Percentiles rank a stretch among this genome's conserved stretches.
Conservation (phyloP, 164 flowering plant genomes). For the Piper betle region DNA sequence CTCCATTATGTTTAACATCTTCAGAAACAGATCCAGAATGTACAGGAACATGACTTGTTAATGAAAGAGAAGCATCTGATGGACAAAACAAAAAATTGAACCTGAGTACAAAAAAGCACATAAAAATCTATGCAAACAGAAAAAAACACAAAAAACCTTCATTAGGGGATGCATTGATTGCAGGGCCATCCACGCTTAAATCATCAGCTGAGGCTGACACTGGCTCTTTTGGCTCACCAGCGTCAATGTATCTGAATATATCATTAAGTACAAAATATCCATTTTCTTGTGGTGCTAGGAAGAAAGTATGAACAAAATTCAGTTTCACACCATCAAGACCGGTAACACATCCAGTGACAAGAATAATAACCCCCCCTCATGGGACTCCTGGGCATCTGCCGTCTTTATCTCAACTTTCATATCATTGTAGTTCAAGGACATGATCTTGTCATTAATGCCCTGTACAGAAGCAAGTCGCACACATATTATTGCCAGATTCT, state of each 20-base stretch:
- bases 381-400: constrained; percentile 65
- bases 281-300: constrained; percentile 48
- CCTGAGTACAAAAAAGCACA: neutral
- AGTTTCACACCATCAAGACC: constrained; percentile 27
- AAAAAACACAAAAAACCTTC: constrained; percentile 23
- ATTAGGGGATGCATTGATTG: constrained; percentile 21
- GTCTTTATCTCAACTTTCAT: constrained; percentile 41
- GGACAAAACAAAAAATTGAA: constrained; percentile 1
- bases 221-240: constrained; percentile 6
- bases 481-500: too few relatives aligned
- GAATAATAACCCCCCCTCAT: constrained; percentile 50
- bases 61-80: constrained; percentile 22
- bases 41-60: constrained; percentile 24
- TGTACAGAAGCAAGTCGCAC: neutral
- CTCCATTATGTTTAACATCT: constrained; percentile 22
- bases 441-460: constrained; percentile 20
- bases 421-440: constrained; percentile 10
- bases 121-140: neutral
- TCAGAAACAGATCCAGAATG: constrained; percentile 13
- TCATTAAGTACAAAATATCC: constrained; percentile 66
- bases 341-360: constrained; percentile 56
- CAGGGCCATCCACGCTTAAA: constrained; percentile 14
- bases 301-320: constrained; percentile 54
- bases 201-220: constrained; percentile 11
- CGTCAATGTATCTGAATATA: constrained; percentile 51